A percentile compares a stretch with the other conserved stretches of the same genome.
Evolutionary conservation across 192 early-diverging fungal species (phyloP).

Genomic region (Backusella mclennaniae): DNA sequence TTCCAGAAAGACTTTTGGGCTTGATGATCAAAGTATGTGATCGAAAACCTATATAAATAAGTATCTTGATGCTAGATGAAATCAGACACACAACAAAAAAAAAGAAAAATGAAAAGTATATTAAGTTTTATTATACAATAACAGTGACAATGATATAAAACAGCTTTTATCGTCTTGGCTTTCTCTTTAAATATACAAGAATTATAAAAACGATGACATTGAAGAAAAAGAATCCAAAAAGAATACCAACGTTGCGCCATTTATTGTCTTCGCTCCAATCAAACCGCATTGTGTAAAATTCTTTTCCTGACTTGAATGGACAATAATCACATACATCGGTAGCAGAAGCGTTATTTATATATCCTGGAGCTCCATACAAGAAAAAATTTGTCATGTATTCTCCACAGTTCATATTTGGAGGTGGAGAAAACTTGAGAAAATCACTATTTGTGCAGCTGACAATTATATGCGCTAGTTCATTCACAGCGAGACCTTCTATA

Average conservation of each 20-base stretch:
- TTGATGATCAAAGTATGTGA: background rate
- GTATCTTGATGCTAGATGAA: background rate
- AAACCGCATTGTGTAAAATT: slow-evolving; percentile 46
- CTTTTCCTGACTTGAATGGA: slow-evolving; percentile 50
- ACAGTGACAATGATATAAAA: background rate
- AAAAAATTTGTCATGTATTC: slow-evolving; percentile 38
- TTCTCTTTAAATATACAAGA: slow-evolving; percentile 40
- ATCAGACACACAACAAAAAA: background rate
- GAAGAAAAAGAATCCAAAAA: slow-evolving; percentile 58
- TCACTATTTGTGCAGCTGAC: slow-evolving; percentile 53
- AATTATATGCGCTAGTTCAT: slow-evolving; percentile 50
- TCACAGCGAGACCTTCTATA: slow-evolving; percentile 61
- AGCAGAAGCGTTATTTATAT: slow-evolving; percentile 12
- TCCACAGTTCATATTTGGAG: slow-evolving; percentile 56
- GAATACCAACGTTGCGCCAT: slow-evolving; percentile 71
- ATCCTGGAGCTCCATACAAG: background rate
- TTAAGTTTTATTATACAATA: background rate
- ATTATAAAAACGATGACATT: slow-evolving; percentile 50
- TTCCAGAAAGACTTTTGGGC: background rate
- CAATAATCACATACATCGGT: slow-evolving; percentile 60
- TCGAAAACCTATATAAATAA: background rate
- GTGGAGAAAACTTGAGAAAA: slow-evolving; percentile 52
- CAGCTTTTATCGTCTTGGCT: slow-evolving; percentile 12
- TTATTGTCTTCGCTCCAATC: slow-evolving; percentile 56
- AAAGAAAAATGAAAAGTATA: background rate